phyloP scores from a whole-genome alignment of 306 rosid species.

The Pyrus betulifolia region DNA sequence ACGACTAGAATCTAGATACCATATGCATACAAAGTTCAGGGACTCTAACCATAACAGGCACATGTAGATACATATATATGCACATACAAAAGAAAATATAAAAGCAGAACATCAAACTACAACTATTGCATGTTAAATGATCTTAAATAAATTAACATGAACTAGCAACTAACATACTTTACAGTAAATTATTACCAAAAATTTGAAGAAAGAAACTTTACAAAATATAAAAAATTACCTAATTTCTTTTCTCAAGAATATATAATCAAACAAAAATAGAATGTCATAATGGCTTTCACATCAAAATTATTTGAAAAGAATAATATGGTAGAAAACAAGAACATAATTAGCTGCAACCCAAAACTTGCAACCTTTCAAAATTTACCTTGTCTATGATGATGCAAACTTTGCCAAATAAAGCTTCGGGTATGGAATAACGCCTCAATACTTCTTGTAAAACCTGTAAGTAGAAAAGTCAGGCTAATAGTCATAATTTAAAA shows the following conservation, averaged over 20 bases:
- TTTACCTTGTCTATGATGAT: conserved; percentile 93
- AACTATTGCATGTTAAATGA: not conserved
- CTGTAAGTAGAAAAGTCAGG: conserved; percentile 27
- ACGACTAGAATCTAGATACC: not conserved
- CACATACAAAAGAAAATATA: not conserved
- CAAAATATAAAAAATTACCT: not conserved
- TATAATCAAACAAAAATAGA: not conserved
- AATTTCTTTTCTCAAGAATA: not conserved
- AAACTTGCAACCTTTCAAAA: conserved; percentile 16
- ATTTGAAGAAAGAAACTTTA: not conserved
- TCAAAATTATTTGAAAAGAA: not conserved
- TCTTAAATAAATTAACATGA: not conserved
- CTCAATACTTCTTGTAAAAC: conserved; percentile 82
- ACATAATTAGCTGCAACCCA: not conserved
- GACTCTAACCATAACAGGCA: not conserved
- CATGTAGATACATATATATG: not conserved
- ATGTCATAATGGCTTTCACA: not conserved
- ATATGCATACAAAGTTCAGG: not conserved
- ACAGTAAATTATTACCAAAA: not conserved
- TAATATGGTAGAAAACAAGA: not conserved
- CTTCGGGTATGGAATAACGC: conserved; percentile 58
- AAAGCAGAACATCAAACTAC: not conserved
- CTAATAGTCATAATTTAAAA: not conserved
- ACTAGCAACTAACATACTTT: not conserved
- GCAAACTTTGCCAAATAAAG: conserved; percentile 85